Conservation (phyloP, 1,284 basidiomycete species). For the Salmacisia buchloeana region DNA sequence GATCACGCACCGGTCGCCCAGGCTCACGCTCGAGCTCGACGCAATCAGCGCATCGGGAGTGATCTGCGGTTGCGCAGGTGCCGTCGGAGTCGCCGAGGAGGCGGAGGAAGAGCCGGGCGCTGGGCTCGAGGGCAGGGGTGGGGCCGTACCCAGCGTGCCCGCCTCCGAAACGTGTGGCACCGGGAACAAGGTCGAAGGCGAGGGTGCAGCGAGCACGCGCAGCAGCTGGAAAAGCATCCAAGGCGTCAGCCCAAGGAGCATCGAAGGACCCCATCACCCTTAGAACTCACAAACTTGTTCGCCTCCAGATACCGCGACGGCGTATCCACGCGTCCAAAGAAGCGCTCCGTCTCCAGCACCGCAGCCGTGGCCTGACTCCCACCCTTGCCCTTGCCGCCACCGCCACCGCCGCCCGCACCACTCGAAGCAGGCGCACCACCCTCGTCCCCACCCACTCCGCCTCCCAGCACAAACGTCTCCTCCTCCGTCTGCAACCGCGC, state of each 20-base stretch:
- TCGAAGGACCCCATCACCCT: not conserved
- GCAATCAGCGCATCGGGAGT: constrained; percentile 79
- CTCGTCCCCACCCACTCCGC: not conserved
- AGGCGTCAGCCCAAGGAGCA: not conserved
- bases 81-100: not conserved
- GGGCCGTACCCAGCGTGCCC: not conserved
- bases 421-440: not conserved
- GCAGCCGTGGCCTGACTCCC: too few relatives aligned
- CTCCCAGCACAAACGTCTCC: not conserved
- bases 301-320: constrained; percentile 73
- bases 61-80: constrained; percentile 64
- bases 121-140: not conserved
- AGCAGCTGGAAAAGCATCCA: not conserved
- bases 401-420: too few relatives aligned
- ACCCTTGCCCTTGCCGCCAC: too few relatives aligned
- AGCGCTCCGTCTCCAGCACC: constrained; percentile 53
- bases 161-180: constrained; percentile 3
- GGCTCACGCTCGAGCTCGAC: constrained; percentile 61
- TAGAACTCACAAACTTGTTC: constrained; percentile 64
- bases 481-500: not conserved
- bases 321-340: constrained; percentile 75
- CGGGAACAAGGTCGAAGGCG: not conserved
- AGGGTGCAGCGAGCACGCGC: not conserved
- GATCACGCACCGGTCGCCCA: constrained; percentile 77
- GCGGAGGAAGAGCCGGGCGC: constrained; percentile 6